phyloP scores from a whole-genome alignment of 305 asterid species.

The Solanum hybrid region DNA sequence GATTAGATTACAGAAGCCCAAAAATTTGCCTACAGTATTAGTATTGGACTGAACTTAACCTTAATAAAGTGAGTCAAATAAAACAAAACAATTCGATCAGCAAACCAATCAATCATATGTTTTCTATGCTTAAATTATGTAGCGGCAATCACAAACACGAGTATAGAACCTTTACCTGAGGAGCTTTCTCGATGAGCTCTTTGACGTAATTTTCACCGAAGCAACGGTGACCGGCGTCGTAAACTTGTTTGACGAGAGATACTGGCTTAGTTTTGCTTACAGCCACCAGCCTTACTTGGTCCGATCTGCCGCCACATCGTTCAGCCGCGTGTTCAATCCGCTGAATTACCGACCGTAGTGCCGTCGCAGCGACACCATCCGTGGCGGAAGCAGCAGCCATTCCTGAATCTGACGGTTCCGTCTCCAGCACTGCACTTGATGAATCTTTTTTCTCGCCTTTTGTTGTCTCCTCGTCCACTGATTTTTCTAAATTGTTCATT shows the following conservation, averaged over 20 bases:
- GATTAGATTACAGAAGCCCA: neutral
- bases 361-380: slow-evolving; percentile 65
- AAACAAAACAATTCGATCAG: neutral
- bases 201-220: slow-evolving; percentile 96
- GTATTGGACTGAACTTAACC: neutral
- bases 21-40: neutral
- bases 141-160: neutral
- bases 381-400: slow-evolving; percentile 41
- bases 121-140: neutral
- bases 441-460: neutral
- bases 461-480: neutral
- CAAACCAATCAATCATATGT: neutral
- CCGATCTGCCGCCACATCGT: slow-evolving; percentile 46
- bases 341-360: slow-evolving; percentile 62
- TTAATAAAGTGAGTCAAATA: neutral
- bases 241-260: slow-evolving; percentile 62
- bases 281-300: slow-evolving; percentile 71
- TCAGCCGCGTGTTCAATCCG: slow-evolving; percentile 62
- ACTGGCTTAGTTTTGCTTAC: slow-evolving; percentile 93
- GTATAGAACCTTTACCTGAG: slow-evolving; percentile 43
- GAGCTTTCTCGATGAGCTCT: slow-evolving; percentile 80
- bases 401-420: slow-evolving; percentile 1
- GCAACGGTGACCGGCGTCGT: slow-evolving; percentile 80
- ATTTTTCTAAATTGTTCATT: neutral
- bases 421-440: neutral